Base-by-base conservation (phyloP, 176 grass and related monocot species). In the Pontederia paniculata region DNA sequence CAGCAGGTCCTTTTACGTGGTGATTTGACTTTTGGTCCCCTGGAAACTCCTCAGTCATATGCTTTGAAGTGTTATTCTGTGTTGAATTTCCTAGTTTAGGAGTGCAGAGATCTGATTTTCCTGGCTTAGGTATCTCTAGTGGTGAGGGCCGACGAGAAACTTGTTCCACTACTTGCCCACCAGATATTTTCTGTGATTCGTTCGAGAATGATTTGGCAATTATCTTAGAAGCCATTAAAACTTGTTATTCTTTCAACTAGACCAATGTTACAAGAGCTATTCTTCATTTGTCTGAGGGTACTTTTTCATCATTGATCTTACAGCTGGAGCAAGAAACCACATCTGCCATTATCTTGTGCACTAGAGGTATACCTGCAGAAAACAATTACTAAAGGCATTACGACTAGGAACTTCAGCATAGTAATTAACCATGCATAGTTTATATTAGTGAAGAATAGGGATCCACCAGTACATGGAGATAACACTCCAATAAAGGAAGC, bases 211-310 rank as follows among this genome's bases (percentile, higher is more conserved):
- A 8, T 52, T 63, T 59, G 25, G 64, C 2, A 64, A 17, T 53
- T 17, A 51, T 41, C 46, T 68, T 58, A n/a, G 82, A 80, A 64
- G 67, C 76, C 76, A 84, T 84, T 49, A 17, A 63, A 5, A 58
- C 22, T 58, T 4, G 14, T 1, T 37, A n/a, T n/a, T 58, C 15
- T 18, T 41, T 16, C 23, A 58, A 58, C 28, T 37, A 6, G 28
- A 37, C 28, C 0, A 37, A 58, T 42, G 16, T 41, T 41, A 58
- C 5, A 42, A 12, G 14, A 3, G 8, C 28, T 58, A 8, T 58
- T 13, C 23, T 58, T 14, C 14, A 58, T 42, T 15, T 7, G 17
- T 41, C 12, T 14, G 6, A 31, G 15, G 14, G 9, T 14, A 16
- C 17, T 5, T 14, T n/a, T 58, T 58, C 56, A 58, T 9, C 23